Evolutionary conservation across 345 rosid species (phyloP), one percentile per base, ranked within the genome.

Genomic region (Anacardium occidentale): DNA sequence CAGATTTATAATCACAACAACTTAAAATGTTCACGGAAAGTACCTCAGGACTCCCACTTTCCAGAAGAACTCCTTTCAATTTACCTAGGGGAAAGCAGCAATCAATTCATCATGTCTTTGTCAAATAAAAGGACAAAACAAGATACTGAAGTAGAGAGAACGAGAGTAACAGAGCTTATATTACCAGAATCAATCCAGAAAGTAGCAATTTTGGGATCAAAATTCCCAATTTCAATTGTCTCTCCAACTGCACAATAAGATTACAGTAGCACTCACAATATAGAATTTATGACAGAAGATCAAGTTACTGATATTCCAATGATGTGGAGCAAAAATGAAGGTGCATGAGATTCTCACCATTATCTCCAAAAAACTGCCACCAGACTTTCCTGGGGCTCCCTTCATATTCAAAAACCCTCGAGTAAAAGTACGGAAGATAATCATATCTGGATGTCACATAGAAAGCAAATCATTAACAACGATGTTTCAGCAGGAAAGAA

Each of bases 331-430:
- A 55, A 25, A 64, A 62, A 50, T 22, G 32, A n/a, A 52, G 1
- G 24, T 24, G 32, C 2, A 50, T 52, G 12, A 66, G 32, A 64
- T 55, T 65, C 76, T 66, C 86, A 94, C 98, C 98, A 74, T 87
- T 94, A 84, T 94, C 98, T 57, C 97, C 98, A 9, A 81, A 92
- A 81, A 94, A 90, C 77, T 90, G 98, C 97, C 98, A 92, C 97
- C 97, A 94, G 37, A 90, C 80, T 82, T 92, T 94, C 79, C 98
- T 85, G 50, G 90, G 76, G 85, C 98, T 92, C 51, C 98, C 97
- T 83, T 92, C 97, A 65, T 88, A 89, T 86, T 92, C 96, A 73
- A 94, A 94, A 52, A 89, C 92, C 77, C 98, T 90, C 0, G 95
- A 94, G 78, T 94, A 94, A 71, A 92, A 94, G 37, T 89, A 89